A percentile compares a stretch with the other conserved stretches of the same genome.
Evolutionary conservation across 306 rosid species (phyloP).

Genomic region (Lathyrus sativus): DNA sequence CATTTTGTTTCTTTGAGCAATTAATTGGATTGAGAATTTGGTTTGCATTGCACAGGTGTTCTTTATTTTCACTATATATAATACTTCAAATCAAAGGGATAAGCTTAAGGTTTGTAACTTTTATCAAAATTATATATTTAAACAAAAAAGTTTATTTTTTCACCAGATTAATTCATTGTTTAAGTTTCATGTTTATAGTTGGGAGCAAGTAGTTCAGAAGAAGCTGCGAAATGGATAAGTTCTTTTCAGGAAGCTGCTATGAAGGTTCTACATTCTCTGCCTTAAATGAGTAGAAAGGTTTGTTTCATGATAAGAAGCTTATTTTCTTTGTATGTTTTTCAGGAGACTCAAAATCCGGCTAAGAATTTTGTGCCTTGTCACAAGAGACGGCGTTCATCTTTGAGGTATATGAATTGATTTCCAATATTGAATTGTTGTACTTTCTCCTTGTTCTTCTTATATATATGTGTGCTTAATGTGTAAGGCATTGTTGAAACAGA

Average conservation of each 20-base stretch:
- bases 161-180: slow-evolving; percentile 27
- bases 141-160: not conserved
- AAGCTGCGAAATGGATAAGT: slow-evolving; percentile 85
- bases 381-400: slow-evolving; percentile 49
- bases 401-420: slow-evolving; percentile 48
- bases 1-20: slow-evolving; percentile 16
- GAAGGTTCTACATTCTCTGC: slow-evolving; percentile 55
- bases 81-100: slow-evolving; percentile 67
- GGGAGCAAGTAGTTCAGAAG: slow-evolving; percentile 92
- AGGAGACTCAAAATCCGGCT: slow-evolving; percentile 62
- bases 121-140: slow-evolving; percentile 30
- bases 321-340: slow-evolving; percentile 32
- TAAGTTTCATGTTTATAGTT: slow-evolving; percentile 50
- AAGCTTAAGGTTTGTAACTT: slow-evolving; percentile 71
- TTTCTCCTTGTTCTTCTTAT: not conserved
- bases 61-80: slow-evolving; percentile 70
- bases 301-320: slow-evolving; percentile 36
- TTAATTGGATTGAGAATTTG: slow-evolving; percentile 22
- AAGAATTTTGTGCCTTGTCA: slow-evolving; percentile 46
- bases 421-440: not conserved
- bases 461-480: slow-evolving; percentile 2
- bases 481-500: slow-evolving; percentile 47
- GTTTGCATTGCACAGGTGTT: slow-evolving; percentile 55
- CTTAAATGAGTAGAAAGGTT: slow-evolving; percentile 25
- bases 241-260: slow-evolving; percentile 69